Evolutionary conservation across 139 green algal species (phyloP).

Genomic region (Spirogloea muscicola): DNA sequence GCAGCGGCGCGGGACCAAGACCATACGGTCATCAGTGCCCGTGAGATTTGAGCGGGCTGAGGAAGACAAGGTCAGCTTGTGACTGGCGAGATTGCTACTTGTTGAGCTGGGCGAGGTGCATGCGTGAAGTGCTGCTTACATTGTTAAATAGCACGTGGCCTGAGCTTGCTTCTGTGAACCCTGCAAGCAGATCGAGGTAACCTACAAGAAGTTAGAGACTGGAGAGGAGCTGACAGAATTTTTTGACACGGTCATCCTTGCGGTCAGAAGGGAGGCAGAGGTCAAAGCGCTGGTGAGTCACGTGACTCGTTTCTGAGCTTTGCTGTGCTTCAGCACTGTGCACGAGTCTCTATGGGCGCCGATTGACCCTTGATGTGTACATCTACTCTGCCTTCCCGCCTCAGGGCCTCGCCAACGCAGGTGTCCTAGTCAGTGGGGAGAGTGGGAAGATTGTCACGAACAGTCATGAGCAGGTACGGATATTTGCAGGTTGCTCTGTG

Average conservation of each 20-base stretch:
- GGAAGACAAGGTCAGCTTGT: not conserved
- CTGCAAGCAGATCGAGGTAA: slow-evolving; percentile 34
- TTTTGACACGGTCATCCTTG: slow-evolving; percentile 64
- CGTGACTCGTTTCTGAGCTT: too few species aligned
- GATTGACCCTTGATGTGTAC: too few species aligned
- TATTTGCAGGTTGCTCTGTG: too few species aligned
- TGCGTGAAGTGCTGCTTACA: not conserved
- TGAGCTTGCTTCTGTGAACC: not conserved
- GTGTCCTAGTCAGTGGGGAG: too few species aligned
- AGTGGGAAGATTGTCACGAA: too few species aligned
- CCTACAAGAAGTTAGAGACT: slow-evolving; percentile 50
- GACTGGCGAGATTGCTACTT: not conserved
- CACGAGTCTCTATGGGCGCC: too few species aligned
- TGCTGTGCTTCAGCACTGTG: too few species aligned
- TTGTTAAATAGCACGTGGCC: not conserved
- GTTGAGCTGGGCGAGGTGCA: not conserved
- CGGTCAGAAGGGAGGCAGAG: slow-evolving; percentile 50
- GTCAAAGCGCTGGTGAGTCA: slow-evolving; percentile 52
- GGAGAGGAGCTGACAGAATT: slow-evolving; percentile 37
- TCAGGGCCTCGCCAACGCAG: too few species aligned
- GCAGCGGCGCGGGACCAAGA: slow-evolving; percentile 46
- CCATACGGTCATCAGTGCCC: slow-evolving; percentile 47
- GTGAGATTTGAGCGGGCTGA: slow-evolving; percentile 50
- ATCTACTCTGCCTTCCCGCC: too few species aligned
- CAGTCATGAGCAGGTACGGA: too few species aligned